These are phyloP conservation scores for Psilocybe cubensis DNA, from an alignment of 768 basidiomycete genomes.

Conservation along the genomic window DNA sequence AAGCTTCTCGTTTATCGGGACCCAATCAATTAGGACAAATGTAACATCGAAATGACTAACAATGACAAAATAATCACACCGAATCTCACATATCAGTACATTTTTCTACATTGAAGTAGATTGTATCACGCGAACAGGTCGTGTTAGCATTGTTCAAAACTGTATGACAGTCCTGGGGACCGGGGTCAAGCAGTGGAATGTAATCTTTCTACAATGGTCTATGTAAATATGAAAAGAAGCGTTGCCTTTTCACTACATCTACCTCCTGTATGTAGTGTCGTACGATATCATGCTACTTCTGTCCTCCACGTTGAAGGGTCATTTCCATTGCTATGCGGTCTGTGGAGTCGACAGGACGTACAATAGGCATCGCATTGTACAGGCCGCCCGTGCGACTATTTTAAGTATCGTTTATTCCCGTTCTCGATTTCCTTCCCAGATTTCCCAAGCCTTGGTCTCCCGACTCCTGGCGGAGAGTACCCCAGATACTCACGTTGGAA, in stretches of 20 bases:
- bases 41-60: background rate
- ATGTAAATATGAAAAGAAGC: too few relatives aligned
- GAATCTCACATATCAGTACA: background rate
- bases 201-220: too few relatives aligned
- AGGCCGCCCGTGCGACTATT: background rate
- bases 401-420: background rate
- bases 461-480: background rate
- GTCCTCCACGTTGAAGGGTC: too few relatives aligned
- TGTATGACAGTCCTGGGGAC: background rate
- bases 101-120: background rate
- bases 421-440: background rate
- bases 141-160: background rate
- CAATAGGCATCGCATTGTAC: too few relatives aligned
- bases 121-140: background rate
- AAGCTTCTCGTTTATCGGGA: background rate
- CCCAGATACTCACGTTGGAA: background rate
- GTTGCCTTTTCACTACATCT: too few relatives aligned
- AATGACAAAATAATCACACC: background rate
- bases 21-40: too few relatives aligned
- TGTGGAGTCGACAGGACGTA: too few relatives aligned
- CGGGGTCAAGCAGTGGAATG: too few relatives aligned
- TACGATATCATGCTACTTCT: too few relatives aligned
- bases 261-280: too few relatives aligned
- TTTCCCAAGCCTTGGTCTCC: background rate
- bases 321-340: too few relatives aligned